Evolutionary conservation across 805 yeast genomes (phyloP).

Genomic region (Lipomyces chichibuensis): DNA sequence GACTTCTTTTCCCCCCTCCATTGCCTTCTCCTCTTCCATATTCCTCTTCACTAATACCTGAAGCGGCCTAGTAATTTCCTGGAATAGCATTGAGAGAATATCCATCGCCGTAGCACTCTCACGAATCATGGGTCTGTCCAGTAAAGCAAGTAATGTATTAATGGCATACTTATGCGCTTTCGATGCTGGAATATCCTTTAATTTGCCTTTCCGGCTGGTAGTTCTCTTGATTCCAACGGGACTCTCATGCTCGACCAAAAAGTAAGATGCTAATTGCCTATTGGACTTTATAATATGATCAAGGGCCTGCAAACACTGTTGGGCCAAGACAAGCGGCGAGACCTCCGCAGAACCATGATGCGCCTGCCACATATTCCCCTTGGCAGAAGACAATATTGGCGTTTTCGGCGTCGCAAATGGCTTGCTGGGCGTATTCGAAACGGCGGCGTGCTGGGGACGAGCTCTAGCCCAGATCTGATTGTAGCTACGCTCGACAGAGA

Average conservation of each 20-base stretch:
- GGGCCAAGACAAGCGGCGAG: conserved; percentile 71
- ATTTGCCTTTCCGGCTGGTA: conserved; percentile 43
- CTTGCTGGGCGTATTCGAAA: conserved; percentile 36
- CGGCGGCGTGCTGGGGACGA: conserved; percentile 33
- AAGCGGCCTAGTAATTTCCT: conserved; percentile 75
- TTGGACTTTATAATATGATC: conserved; percentile 71
- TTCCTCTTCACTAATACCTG: conserved; percentile 53
- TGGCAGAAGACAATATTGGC: conserved; percentile 20
- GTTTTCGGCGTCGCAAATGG: conserved; percentile 28
- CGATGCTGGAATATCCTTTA: conserved; percentile 42
- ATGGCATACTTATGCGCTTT: conserved; percentile 60
- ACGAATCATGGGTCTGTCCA: conserved; percentile 65
- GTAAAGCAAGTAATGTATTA: conserved; percentile 63
- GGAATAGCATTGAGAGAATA: conserved; percentile 70
- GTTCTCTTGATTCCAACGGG: conserved; percentile 46
- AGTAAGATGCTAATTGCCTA: conserved; percentile 68
- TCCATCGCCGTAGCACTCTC: conserved; percentile 80
- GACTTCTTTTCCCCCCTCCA: background rate
- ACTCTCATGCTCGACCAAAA: conserved; percentile 75
- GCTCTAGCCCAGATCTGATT: conserved; percentile 59
- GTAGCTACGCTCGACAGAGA: conserved; percentile 64
- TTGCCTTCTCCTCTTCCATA: conserved; percentile 11
- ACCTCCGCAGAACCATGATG: conserved; percentile 47
- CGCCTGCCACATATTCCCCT: conserved; percentile 7
- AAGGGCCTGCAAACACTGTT: conserved; percentile 74